phyloP scores from a whole-genome alignment of 441 rosid species.

The Pelargonium cotyledonis region DNA sequence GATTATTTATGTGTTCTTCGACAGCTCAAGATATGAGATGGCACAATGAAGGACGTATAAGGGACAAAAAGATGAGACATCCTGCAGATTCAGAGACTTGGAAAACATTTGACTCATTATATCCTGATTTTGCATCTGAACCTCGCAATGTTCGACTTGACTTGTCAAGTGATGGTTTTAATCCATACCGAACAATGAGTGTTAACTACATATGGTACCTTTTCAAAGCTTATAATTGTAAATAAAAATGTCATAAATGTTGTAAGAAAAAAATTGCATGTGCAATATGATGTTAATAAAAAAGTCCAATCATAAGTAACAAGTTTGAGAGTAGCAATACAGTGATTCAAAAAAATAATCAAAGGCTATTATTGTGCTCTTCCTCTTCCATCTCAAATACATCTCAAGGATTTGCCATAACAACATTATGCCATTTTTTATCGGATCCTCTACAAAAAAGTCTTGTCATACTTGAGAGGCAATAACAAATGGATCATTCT shows the following conservation, averaged over 20 bases:
- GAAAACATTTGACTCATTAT: conserved; percentile 7
- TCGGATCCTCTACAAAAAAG: not conserved
- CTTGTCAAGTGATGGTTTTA: conserved; percentile 3
- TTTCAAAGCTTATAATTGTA: too few species aligned
- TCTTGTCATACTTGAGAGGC: not conserved
- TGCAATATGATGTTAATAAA: too few species aligned
- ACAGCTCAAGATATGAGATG: conserved; percentile 4
- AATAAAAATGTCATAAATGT: too few species aligned
- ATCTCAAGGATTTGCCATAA: not conserved
- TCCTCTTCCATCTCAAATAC: not conserved
- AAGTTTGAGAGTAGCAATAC: too few species aligned
- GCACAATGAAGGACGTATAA: not conserved
- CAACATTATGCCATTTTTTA: not conserved
- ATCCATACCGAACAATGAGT: conserved; percentile 7
- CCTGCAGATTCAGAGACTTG: not conserved
- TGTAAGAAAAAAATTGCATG: too few species aligned
- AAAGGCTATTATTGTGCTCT: not conserved
- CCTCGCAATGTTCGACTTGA: conserved; percentile 13
- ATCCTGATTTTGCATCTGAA: not conserved
- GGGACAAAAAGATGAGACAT: not conserved
- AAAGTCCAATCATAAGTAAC: too few species aligned
- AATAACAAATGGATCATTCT: not conserved
- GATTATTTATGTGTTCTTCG: not conserved
- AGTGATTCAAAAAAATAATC: too few species aligned
- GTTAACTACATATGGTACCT: too few species aligned